Percentiles rank a stretch among this genome's conserved stretches.
phyloP scores from a whole-genome alignment of 768 basidiomycete species.

The Lactarius vividus region DNA sequence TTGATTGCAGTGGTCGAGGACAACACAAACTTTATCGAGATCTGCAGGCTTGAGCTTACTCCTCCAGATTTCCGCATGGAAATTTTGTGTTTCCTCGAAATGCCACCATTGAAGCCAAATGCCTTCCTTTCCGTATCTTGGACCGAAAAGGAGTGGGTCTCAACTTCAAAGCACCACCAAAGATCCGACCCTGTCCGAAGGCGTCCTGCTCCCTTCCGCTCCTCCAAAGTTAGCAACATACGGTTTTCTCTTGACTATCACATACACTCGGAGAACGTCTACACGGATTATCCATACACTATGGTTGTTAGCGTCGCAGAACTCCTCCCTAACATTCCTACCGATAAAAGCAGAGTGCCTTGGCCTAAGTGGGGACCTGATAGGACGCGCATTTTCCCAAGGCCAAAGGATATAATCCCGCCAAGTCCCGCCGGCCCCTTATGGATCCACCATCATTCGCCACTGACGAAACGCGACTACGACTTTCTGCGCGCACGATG shows the following conservation, averaged over 20 bases:
- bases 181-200: not conserved
- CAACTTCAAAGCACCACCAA: not conserved
- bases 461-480: conserved; percentile 16
- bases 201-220: conserved; percentile 14
- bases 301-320: conserved; percentile 14
- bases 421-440: conserved; percentile 10
- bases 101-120: not conserved
- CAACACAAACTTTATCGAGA: conserved; percentile 6
- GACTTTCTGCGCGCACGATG: conserved; percentile 6
- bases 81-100: conserved; percentile 9
- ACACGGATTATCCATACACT: not conserved
- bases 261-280: not conserved
- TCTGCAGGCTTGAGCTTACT: conserved; percentile 16
- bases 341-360: not conserved
- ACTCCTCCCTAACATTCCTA: not conserved
- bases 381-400: conserved; percentile 6
- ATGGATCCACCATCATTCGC: conserved; percentile 8
- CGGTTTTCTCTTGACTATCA: conserved; percentile 4
- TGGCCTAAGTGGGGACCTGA: conserved; percentile 18
- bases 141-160: conserved; percentile 13
- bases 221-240: conserved; percentile 16
- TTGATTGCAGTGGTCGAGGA: conserved; percentile 12
- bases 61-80: not conserved
- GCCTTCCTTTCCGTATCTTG: not conserved
- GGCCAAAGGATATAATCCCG: too few species aligned